phyloP scores from a whole-genome alignment of 2,329 filamentous ascomycete species.

The Monilinia laxa region DNA sequence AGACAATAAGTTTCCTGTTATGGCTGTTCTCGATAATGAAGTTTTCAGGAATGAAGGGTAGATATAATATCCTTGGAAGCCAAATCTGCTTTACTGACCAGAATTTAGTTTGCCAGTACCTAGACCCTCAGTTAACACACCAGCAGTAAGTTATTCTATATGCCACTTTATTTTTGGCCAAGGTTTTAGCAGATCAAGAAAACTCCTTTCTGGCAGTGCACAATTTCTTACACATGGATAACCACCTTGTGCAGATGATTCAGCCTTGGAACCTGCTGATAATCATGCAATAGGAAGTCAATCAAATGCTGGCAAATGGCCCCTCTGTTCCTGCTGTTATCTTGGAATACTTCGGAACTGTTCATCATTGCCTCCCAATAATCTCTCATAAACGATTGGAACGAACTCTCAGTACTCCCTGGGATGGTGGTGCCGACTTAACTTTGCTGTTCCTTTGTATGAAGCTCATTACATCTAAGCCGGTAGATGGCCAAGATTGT shows the following conservation, averaged over 20 bases:
- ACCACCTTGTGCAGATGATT: too few relatives aligned
- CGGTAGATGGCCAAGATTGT: constrained; percentile 41
- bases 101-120: constrained; percentile 42
- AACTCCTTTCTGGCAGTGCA: neutral
- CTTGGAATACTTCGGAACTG: constrained; percentile 46
- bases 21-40: constrained; percentile 47
- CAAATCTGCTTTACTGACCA: constrained; percentile 16
- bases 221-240: neutral
- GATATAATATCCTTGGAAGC: constrained; percentile 7
- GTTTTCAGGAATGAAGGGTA: constrained; percentile 43
- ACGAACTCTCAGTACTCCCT: constrained; percentile 44
- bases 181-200: neutral
- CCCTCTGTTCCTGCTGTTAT: constrained; percentile 43
- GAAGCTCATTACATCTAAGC: constrained; percentile 46
- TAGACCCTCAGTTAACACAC: constrained; percentile 36
- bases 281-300: constrained; percentile 40
- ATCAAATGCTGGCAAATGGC: constrained; percentile 44
- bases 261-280: constrained; percentile 1
- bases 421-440: constrained; percentile 48
- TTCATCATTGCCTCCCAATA: constrained; percentile 51
- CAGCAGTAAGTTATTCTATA: constrained; percentile 11
- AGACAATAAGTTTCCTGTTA: constrained; percentile 44
- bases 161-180: neutral
- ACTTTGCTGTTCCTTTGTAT: constrained; percentile 51
- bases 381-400: constrained; percentile 48